phyloP scores from a whole-genome alignment of 331 rosid genomes.

The Dryas integrifolia region DNA sequence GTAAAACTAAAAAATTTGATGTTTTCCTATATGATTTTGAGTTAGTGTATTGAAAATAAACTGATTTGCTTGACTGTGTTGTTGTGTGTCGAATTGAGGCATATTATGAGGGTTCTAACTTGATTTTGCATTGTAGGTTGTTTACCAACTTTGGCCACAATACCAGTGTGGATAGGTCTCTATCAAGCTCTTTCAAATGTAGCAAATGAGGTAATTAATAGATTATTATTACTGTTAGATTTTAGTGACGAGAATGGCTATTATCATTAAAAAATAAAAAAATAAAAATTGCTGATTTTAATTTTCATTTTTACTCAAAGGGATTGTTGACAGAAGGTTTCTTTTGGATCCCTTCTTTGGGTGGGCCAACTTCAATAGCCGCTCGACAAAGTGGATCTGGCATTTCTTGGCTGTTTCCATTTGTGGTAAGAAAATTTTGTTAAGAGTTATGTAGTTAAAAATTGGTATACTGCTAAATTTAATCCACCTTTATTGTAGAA shows the following conservation, averaged over 20 bases:
- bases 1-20: not conserved
- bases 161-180: slow-evolving; percentile 98
- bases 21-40: not conserved
- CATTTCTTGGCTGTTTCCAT: slow-evolving; percentile 91
- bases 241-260: slow-evolving; percentile 7
- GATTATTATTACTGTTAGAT: not conserved
- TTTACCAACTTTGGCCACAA: slow-evolving; percentile 96
- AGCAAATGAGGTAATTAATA: slow-evolving; percentile 81
- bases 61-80: not conserved
- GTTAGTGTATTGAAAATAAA: not conserved
- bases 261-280: not conserved
- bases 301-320: slow-evolving; percentile 44
- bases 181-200: slow-evolving; percentile 99
- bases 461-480: slow-evolving; percentile 14
- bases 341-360: slow-evolving; percentile 98
- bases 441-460: slow-evolving; percentile 19
- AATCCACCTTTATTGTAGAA: not conserved
- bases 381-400: slow-evolving; percentile 98
- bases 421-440: slow-evolving; percentile 64
- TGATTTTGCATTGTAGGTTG: slow-evolving; percentile 55
- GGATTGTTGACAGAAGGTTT: slow-evolving; percentile 97
- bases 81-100: not conserved
- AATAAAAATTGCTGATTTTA: slow-evolving; percentile 11
- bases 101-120: slow-evolving; percentile 5
- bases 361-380: slow-evolving; percentile 95